phyloP scores from a whole-genome alignment of 2,329 filamentous ascomycete genomes.

The Fusarium caatingaense region DNA sequence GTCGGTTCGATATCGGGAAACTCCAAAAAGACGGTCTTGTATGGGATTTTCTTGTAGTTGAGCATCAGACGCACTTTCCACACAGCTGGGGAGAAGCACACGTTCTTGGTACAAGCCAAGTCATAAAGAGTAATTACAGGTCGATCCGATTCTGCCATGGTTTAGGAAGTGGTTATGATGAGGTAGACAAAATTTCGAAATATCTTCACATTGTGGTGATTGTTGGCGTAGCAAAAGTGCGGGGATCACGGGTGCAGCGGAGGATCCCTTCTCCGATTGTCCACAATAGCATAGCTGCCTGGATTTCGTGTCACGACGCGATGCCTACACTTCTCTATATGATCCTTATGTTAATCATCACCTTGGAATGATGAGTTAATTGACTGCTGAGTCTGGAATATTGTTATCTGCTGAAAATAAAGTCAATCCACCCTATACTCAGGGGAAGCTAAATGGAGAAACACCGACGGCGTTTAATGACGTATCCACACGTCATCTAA shows the following conservation, averaged over 20 bases:
- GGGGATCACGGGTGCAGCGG: too few species aligned
- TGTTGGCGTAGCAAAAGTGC: too few species aligned
- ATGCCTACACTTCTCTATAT: too few species aligned
- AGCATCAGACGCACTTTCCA: conserved; percentile 23
- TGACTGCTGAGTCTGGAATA: neutral
- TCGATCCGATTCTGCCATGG: fast-evolving
- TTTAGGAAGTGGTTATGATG: too few species aligned
- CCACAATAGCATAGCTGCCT: fast-evolving
- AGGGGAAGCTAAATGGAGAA: neutral
- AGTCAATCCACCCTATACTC: neutral
- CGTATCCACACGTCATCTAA: neutral
- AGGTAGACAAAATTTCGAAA: too few species aligned
- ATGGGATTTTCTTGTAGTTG: conserved; percentile 18
- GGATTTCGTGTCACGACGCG: neutral
- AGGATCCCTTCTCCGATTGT: neutral
- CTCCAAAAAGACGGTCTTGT: conserved; percentile 13
- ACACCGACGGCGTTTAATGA: conserved; percentile 8
- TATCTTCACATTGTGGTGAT: too few species aligned
- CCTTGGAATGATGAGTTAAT: too few species aligned
- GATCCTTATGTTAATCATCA: neutral
- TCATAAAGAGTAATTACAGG: conserved; percentile 6
- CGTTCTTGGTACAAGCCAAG: conserved; percentile 13
- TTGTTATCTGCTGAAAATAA: neutral
- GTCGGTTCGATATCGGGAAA: conserved; percentile 17
- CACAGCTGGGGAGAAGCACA: conserved; percentile 14